Evolutionary conservation across 2,329 filamentous ascomycete genomes (phyloP).

Genomic region (Dactylellina parvicollis): DNA sequence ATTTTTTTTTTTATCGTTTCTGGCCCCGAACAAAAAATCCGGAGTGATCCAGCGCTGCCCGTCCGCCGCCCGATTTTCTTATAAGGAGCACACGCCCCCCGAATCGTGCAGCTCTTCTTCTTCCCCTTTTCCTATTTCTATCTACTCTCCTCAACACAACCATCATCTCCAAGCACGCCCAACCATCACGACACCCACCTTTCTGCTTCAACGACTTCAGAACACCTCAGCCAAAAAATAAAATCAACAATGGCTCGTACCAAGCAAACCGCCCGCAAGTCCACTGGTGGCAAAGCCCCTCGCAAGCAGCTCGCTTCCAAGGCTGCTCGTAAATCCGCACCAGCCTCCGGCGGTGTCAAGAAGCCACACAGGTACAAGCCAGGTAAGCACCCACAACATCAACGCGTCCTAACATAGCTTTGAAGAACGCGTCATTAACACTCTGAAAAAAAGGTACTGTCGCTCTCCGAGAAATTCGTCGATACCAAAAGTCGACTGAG

Average conservation of each 20-base stretch:
- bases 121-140: slow-evolving; percentile 40
- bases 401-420: slow-evolving; percentile 88
- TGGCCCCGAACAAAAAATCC: background rate
- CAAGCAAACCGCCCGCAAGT: slow-evolving; percentile 72
- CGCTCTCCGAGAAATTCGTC: slow-evolving; percentile 97
- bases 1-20: slow-evolving; percentile 6
- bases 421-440: slow-evolving; percentile 72
- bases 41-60: slow-evolving; percentile 46
- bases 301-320: slow-evolving; percentile 99
- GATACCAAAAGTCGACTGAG: slow-evolving; percentile 97
- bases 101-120: slow-evolving; percentile 12
- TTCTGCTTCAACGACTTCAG: background rate
- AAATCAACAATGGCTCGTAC: slow-evolving; percentile 61
- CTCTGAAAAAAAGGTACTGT: slow-evolving; percentile 75
- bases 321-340: slow-evolving; percentile 97
- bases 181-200: slow-evolving; percentile 45
- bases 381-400: slow-evolving; percentile 64
- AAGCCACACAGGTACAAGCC: slow-evolving; percentile 92
- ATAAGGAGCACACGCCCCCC: slow-evolving; percentile 60
- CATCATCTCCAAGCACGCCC: slow-evolving; percentile 55
- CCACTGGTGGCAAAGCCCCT: slow-evolving; percentile 79
- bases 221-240: slow-evolving; percentile 1
- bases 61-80: slow-evolving; percentile 49
- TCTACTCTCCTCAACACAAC: slow-evolving; percentile 54
- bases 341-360: slow-evolving; percentile 90